phyloP scores from a whole-genome alignment of 129 eudicot species.

The Escallonia rubra region DNA sequence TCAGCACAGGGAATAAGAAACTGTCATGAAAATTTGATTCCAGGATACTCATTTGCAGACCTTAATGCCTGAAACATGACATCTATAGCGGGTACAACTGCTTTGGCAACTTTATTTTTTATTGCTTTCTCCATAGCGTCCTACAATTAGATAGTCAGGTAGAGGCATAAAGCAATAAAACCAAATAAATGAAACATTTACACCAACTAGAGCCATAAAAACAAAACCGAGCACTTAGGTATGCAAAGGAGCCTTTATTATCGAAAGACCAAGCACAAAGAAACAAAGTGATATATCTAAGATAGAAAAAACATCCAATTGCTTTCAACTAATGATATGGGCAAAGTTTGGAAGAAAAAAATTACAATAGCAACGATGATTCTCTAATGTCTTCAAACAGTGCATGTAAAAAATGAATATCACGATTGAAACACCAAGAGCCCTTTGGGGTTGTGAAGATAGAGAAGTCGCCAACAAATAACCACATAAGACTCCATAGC shows the following conservation, averaged over 20 bases:
- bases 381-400: too few relatives aligned
- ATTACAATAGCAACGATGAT: too few relatives aligned
- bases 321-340: too few relatives aligned
- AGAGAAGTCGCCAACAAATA: too few relatives aligned
- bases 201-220: not conserved
- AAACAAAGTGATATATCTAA: not conserved
- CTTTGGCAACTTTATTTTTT: slow-evolving; percentile 93
- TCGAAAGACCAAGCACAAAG: not conserved
- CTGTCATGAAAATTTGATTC: not conserved
- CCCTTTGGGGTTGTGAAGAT: too few relatives aligned
- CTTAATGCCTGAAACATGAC: slow-evolving; percentile 99
- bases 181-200: not conserved
- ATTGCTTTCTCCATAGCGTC: slow-evolving; percentile 99
- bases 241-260: not conserved
- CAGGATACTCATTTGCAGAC: slow-evolving; percentile 31
- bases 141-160: slow-evolving; percentile 30
- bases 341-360: too few relatives aligned
- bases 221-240: not conserved
- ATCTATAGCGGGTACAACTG: slow-evolving; percentile 99
- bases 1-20: not conserved
- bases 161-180: not conserved
- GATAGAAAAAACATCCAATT: not conserved
- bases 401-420: too few relatives aligned
- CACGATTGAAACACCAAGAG: too few relatives aligned
- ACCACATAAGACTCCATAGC: too few relatives aligned